These are phyloP conservation scores for Aquanectria penicillioides DNA, from an alignment of 2,329 filamentous ascomycete genomes.

Conservation along the genomic window DNA sequence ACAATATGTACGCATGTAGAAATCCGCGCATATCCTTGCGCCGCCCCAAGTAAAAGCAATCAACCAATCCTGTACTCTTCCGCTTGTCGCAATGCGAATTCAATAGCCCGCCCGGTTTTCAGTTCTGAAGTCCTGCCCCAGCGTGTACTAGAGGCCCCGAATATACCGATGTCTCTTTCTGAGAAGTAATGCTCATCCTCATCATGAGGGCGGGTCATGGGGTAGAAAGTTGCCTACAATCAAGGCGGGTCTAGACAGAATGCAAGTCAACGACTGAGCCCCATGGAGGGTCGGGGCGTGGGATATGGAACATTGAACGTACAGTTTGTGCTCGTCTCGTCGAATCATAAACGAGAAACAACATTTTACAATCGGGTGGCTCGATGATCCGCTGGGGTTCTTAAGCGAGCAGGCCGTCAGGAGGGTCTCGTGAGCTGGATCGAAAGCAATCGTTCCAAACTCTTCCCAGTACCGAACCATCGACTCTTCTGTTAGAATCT, in stretches of 20 bases:
- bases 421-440: slow-evolving; percentile 91
- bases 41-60: slow-evolving; percentile 24
- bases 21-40: slow-evolving; percentile 28
- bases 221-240: slow-evolving; percentile 98
- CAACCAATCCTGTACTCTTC: slow-evolving; percentile 9
- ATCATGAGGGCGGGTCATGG: slow-evolving; percentile 68
- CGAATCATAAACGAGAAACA: slow-evolving; percentile 98
- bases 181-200: slow-evolving; percentile 12
- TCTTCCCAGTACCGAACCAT: slow-evolving; percentile 99
- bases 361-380: slow-evolving; percentile 82
- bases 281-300: not conserved
- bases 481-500: slow-evolving; percentile 94
- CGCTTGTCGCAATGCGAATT: slow-evolving; percentile 14
- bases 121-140: slow-evolving; percentile 1
- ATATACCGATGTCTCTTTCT: slow-evolving; percentile 14
- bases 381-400: slow-evolving; percentile 76
- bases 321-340: slow-evolving; percentile 96
- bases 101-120: not conserved
- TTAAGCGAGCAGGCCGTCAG: slow-evolving; percentile 93
- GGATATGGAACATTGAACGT: slow-evolving; percentile 51
- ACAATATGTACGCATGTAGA: slow-evolving; percentile 31
- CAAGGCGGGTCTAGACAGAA: slow-evolving; percentile 76
- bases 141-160: slow-evolving; percentile 1
- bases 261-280: slow-evolving; percentile 43
- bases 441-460: slow-evolving; percentile 97